Evolutionary conservation across 2,329 filamentous ascomycete species (phyloP).

Genomic region (Cladosporium sp.): DNA sequence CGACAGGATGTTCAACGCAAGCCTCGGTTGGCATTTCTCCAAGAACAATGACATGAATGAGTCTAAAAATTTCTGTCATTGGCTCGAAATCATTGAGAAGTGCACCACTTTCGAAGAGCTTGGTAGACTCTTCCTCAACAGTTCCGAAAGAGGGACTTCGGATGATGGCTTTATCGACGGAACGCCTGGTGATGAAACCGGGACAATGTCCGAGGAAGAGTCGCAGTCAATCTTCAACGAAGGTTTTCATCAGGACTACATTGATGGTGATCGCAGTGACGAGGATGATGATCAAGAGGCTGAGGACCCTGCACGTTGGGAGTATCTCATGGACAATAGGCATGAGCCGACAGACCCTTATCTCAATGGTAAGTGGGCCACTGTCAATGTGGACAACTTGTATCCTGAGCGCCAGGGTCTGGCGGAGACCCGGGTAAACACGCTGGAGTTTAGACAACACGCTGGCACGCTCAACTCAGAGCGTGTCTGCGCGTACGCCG

Average conservation of each 20-base stretch:
- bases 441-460: constrained; percentile 31
- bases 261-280: too few relatives aligned
- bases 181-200: neutral
- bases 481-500: constrained; percentile 18
- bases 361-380: constrained; percentile 8
- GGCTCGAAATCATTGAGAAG: constrained; percentile 14
- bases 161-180: neutral
- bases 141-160: neutral
- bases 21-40: constrained; percentile 11
- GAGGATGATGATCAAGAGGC: too few relatives aligned
- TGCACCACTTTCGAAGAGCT: constrained; percentile 1
- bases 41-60: neutral
- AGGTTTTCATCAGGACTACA: too few relatives aligned
- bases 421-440: constrained; percentile 10
- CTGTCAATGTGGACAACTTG: constrained; percentile 20
- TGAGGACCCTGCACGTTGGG: too few relatives aligned
- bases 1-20: neutral
- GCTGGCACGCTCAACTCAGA: constrained; percentile 19
- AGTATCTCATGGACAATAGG: neutral
- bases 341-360: neutral
- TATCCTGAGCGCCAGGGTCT: neutral
- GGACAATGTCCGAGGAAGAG: neutral
- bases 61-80: constrained; percentile 13
- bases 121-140: constrained; percentile 5
- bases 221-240: neutral